Evolutionary conservation across 345 rosid genomes (phyloP), one percentile per base, ranked within the genome.

Genomic region (Camelina hispida): DNA sequence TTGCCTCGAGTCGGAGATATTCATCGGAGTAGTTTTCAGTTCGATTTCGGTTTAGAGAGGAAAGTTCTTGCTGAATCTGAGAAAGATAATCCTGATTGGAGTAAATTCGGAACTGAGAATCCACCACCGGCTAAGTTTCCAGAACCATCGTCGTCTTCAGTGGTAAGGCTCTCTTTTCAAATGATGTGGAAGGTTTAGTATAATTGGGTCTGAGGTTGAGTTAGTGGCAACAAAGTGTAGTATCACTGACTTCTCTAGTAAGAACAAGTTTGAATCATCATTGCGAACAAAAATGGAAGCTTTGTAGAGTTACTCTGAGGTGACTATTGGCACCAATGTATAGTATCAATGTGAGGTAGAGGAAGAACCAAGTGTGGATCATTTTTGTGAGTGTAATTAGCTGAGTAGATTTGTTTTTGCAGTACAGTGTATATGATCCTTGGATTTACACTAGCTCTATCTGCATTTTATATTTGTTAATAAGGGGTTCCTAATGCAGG

Each of bases 11-110:
- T 77, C 10, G 86, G 88, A 65, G 97, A 93, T 54, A 78, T 93
- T 84, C 93, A 87, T 0, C 82, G 90, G 55, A 87, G 96, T 76
- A 87, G 81, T 65, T 91, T 91, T 73, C 93, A 89, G 70, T 89
- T 88, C 34, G 88, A 91, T 85, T 91, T 94, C 51, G 85, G 85
- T 4, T 73, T 94, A 51, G 96, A 91, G 80, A 81, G 81, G 79
- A 90, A 83, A 80, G 81, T 87, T 62, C 75, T 89, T 17, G 88
- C 90, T 6, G 96, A 89, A 67, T 87, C 86, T 6, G 93, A 91
- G 85, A 88, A 84, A 73, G 97, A 77, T n/a, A 80, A 17, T 71
- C 88, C 83, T 23, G 86, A 89, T 65, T 91, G 91, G 96, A 84
- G 86, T 80, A 85, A 75, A 74, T 89, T 88, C 32, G 91, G 84